Evolutionary conservation across 208 protist species (phyloP), one percentile per base, ranked within the genome.

Genomic region (Leishmania tropica): DNA sequence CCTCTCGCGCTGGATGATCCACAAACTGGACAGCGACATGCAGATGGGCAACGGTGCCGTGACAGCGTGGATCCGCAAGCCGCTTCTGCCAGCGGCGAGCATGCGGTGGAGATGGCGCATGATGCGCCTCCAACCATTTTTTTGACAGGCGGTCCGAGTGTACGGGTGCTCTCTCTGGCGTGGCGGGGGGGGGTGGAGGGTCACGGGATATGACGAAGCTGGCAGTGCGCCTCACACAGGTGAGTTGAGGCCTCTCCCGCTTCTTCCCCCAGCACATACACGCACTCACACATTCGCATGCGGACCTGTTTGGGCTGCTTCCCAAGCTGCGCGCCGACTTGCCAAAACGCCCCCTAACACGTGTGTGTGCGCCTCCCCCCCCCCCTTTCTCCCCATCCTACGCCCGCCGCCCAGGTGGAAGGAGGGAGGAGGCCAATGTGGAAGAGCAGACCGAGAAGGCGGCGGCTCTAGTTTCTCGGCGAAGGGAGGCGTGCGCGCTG

Each of bases 1-100:
- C 81, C 74, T 97, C 28, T 97, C 94, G 28, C 90, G 94, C 13
- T 97, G 92, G 90, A 90, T 97, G 89, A 81, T 97, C 80, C 91
- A 95, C 84, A 95, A 95, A 74, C 87, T 90, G 51, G 94, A 97
- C 80, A 92, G 88, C 78, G 86, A 94, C 42, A 90, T 97, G 94
- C 89, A 92, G 82, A 94, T 94, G 92, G 94, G 94, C 48, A 94
- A 91, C 60, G 86, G 88, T 21, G 79, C 89, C 0, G 90, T 97
- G 48, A 95, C 92, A n/a, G 80, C 88, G 67, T 97, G 92, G 92
- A 88, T 94, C 81, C 90, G 92, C 3, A 83, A 78, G 0, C 94
- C 94, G 42, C 77, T 97, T 77, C 68, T 92, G 82, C 94, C 94
- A 19, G 72, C 81, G 24, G 56, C 80, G 19, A 81, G 75, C 47